These are phyloP conservation scores for Aspergillus funiculosus DNA, from an alignment of 495 filamentous ascomycete species.

Conservation along the genomic window DNA sequence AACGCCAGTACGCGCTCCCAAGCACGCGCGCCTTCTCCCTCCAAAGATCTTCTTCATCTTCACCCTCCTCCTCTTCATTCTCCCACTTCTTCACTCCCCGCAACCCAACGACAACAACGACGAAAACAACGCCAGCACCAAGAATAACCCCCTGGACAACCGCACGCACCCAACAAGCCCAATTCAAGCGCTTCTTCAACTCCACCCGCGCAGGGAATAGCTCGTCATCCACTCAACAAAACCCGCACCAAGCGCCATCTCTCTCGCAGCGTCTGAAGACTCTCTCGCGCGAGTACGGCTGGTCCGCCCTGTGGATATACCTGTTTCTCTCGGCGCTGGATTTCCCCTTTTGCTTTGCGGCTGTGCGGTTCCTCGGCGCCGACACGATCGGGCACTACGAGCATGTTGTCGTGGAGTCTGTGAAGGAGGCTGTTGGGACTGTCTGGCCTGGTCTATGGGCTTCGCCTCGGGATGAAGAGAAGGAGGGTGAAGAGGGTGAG, in stretches of 20 bases:
- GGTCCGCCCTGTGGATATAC: conserved; percentile 90
- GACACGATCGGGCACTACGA: conserved; percentile 71
- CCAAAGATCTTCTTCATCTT: too few species aligned
- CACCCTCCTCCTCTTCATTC: too few species aligned
- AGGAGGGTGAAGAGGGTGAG: conserved; percentile 21
- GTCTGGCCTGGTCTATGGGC: conserved; percentile 25
- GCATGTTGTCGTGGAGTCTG: conserved; percentile 37
- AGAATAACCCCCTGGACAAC: too few species aligned
- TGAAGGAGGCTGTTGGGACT: conserved; percentile 26
- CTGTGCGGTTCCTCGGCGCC: conserved; percentile 74
- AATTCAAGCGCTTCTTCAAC: conserved; percentile 25
- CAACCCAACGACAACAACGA: too few species aligned
- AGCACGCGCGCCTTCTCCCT: conserved; percentile 13
- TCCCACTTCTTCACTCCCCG: too few species aligned
- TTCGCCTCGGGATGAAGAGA: conserved; percentile 14
- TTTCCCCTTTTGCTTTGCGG: conserved; percentile 90
- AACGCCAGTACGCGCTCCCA: neutral
- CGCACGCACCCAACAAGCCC: conserved; percentile 14
- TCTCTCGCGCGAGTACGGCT: conserved; percentile 91
- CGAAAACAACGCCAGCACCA: too few species aligned
- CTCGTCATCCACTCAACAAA: conserved; percentile 5
- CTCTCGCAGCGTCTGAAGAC: conserved; percentile 68
- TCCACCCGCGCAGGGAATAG: conserved; percentile 19
- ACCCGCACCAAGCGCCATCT: conserved; percentile 37
- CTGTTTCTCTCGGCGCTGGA: conserved; percentile 74